Percentiles rank a stretch among this genome's conserved stretches.
Evolutionary conservation across 106 monocot species (phyloP).

Genomic region (Dendrobium nobile): DNA sequence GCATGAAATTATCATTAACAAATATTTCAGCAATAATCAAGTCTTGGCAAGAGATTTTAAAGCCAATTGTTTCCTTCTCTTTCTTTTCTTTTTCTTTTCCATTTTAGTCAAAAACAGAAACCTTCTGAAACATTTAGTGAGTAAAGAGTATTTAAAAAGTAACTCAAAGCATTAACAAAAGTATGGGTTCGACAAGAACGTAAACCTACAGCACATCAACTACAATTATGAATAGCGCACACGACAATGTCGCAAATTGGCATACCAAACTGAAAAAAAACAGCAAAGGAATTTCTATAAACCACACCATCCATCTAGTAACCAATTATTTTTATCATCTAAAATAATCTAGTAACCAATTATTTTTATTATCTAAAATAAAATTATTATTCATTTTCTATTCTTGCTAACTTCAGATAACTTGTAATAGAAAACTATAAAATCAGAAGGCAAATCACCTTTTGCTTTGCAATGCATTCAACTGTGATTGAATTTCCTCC

Average conservation of each 20-base stretch:
- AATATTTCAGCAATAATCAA: not conserved
- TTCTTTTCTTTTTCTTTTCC: not conserved
- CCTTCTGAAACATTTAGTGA: not conserved
- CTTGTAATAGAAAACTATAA: not conserved
- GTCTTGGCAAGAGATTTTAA: not conserved
- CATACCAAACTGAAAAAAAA: not conserved
- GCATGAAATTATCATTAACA: not conserved
- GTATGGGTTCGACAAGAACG: not conserved
- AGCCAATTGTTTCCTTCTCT: not conserved
- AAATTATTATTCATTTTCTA: not conserved
- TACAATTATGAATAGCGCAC: not conserved
- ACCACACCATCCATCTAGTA: not conserved
- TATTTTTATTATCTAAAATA: not conserved
- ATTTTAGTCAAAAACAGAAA: not conserved
- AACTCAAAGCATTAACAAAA: not conserved
- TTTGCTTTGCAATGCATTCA: constrained; percentile 49
- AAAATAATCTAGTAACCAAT: not conserved
- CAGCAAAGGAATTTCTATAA: not conserved
- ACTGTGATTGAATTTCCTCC: constrained; percentile 72
- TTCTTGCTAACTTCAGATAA: not conserved
- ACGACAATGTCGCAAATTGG: not conserved
- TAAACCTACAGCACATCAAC: not conserved
- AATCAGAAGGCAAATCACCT: constrained; percentile 20
- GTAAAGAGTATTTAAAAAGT: not conserved
- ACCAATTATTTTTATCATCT: not conserved